A percentile compares a stretch with the other conserved stretches of the same genome.
phyloP scores from a whole-genome alignment of 106 monocot species.

The Acorus gramineus region DNA sequence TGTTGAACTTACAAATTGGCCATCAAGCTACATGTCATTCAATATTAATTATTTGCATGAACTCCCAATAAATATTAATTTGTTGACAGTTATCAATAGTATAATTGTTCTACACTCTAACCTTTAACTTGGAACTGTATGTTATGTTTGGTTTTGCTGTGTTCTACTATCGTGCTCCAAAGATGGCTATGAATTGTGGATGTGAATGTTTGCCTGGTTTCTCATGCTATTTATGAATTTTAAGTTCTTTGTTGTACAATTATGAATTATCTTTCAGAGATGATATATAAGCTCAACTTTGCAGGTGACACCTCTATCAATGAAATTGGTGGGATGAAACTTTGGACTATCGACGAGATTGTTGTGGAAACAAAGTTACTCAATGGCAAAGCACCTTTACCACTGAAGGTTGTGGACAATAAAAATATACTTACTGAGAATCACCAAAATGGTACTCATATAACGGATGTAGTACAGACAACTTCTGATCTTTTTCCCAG shows the following conservation, averaged over 20 bases:
- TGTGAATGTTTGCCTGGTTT: too few relatives aligned
- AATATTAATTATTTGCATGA: too few relatives aligned
- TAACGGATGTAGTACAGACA: constrained; percentile 12
- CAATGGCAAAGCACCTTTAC: constrained; percentile 12
- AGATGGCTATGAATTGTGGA: too few relatives aligned
- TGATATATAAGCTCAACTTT: neutral
- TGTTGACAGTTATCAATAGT: too few relatives aligned
- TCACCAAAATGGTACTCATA: neutral
- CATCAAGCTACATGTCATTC: too few relatives aligned
- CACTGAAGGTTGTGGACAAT: neutral
- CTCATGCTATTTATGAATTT: too few relatives aligned
- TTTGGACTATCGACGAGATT: neutral
- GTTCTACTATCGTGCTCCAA: too few relatives aligned
- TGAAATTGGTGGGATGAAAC: neutral
- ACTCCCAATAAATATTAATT: too few relatives aligned
- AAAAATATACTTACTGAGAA: neutral
- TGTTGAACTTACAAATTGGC: neutral
- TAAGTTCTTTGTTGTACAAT: too few relatives aligned
- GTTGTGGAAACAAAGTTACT: constrained; percentile 1
- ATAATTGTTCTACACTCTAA: too few relatives aligned
- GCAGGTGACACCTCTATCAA: constrained; percentile 10
- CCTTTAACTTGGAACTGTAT: too few relatives aligned
- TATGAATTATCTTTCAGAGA: neutral
- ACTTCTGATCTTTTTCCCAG: constrained; percentile 5
- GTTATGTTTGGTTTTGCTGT: too few relatives aligned